Percentiles rank a stretch among this genome's conserved stretches.
phyloP scores from a whole-genome alignment of 805 yeast species.

The Pichia cephalocereana region DNA sequence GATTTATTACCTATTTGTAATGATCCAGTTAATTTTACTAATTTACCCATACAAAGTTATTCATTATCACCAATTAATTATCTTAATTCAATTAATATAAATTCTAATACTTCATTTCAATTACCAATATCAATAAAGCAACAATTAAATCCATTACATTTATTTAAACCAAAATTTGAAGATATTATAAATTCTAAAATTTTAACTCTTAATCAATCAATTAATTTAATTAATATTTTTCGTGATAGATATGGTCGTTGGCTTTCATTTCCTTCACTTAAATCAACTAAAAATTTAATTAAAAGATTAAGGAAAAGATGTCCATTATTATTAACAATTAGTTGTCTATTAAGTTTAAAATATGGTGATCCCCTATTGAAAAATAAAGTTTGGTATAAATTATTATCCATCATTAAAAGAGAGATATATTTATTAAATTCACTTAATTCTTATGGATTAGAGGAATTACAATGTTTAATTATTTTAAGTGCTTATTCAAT shows the following conservation, averaged over 20 bases:
- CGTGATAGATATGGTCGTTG: conserved; percentile 65
- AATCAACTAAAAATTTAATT: conserved; percentile 40
- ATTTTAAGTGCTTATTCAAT: conserved; percentile 57
- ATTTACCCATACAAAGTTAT: conserved; percentile 2
- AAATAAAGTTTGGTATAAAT: conserved; percentile 32
- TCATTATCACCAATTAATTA: conserved; percentile 3
- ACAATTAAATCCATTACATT: conserved; percentile 4
- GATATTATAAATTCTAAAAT: conserved; percentile 47
- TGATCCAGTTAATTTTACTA: conserved; percentile 4
- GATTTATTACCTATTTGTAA: background rate
- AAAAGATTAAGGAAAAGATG: conserved; percentile 40
- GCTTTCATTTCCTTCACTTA: conserved; percentile 58
- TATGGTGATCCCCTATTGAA: conserved; percentile 34
- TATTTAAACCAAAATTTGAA: conserved; percentile 7
- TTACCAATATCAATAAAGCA: conserved; percentile 3
- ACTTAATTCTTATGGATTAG: conserved; percentile 37
- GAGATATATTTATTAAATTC: conserved; percentile 41
- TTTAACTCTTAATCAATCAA: conserved; percentile 38
- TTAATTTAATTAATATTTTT: conserved; percentile 45
- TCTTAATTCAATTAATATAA: background rate
- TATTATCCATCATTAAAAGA: conserved; percentile 37
- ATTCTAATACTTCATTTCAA: background rate
- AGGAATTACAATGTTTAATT: conserved; percentile 60
- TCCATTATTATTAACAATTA: conserved; percentile 56
- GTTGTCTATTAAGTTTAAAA: conserved; percentile 55